Evolutionary conservation across 1,139 yeast genomes (phyloP), one percentile per base, ranked within the genome.

Genomic region (Taiozyma sp.): DNA sequence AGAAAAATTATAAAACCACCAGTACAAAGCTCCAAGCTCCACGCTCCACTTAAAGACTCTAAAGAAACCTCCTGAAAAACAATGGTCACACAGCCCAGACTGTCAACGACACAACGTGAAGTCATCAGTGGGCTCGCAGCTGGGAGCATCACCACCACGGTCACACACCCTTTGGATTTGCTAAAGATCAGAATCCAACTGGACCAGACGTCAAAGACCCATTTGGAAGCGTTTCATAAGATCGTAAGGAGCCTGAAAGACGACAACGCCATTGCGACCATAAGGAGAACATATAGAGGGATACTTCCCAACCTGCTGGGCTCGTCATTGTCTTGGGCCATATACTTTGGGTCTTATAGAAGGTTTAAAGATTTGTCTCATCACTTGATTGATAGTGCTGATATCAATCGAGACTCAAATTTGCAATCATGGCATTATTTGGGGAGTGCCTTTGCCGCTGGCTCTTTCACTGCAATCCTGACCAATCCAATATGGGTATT

Each of bases 401-500:
- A 62, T 19, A 68, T 67, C 47, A 53, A 58, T 14, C 54, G 58
- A 28, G 64, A 62, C 43, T 54, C 62, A 3, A 50, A 53, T 24
- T 49, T 62, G 27, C 50, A 54, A 39, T 59, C 64, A 42, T 66
- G 59, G 43, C 71, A 74, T 48, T 83, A 80, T 61, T 61, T 83
- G 45, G 51, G 70, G 4, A 71, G 86, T 48, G 85, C 89, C 2
- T 74, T 81, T 46, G 55, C 73, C 4, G 92, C 98, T 0, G 99
- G 99, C 0, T 63, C 83, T 32, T 62, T 83, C 10, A 90, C 97
- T 0, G 79, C 96, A 1, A 56, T 89, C 0, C 48, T 87, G 16
- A 92, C 99, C 1, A 93, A 91, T 65, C 99, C 99, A 0, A 78
- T 93, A 7, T 90, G 97, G 97, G 95, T 90, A 4, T 68, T 90